Conservation (phyloP, 495 filamentous ascomycete species). For the Aeminium ludgeri region DNA sequence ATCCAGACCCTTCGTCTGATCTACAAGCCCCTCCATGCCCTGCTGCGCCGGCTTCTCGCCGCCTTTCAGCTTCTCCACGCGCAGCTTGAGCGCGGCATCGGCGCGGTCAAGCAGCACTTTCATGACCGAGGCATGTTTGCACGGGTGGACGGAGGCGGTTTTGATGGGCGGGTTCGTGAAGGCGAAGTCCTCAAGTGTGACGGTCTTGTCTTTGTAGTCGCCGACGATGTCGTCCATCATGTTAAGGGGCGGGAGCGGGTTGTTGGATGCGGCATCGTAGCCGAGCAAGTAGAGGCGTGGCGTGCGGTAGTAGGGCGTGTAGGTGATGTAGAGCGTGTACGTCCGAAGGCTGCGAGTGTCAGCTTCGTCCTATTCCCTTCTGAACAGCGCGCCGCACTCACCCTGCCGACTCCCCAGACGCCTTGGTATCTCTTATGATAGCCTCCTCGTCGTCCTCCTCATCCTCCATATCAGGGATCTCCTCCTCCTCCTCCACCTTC, state of each 20-base stretch:
- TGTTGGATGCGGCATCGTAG: constrained; percentile 37
- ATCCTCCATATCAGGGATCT: constrained; percentile 97
- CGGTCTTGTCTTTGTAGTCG: constrained; percentile 99
- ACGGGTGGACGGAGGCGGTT: constrained; percentile 92
- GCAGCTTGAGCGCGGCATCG: constrained; percentile 78
- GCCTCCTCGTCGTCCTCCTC: constrained; percentile 94
- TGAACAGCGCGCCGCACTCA: constrained; percentile 29
- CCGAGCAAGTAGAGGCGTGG: constrained; percentile 91
- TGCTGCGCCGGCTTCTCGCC: constrained; percentile 36
- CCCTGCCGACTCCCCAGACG: constrained; percentile 41
- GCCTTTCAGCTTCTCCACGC: constrained; percentile 54
- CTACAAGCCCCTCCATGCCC: constrained; percentile 49
- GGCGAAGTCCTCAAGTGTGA: constrained; percentile 94
- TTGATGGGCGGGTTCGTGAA: constrained; percentile 69
- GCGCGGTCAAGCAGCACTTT: constrained; percentile 91
- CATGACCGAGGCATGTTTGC: constrained; percentile 92
- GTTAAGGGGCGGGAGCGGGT: constrained; percentile 67
- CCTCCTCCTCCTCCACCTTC: constrained; percentile 53
- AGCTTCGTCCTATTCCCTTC: neutral
- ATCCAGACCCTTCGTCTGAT: constrained; percentile 33
- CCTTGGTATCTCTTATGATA: constrained; percentile 67
- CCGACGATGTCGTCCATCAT: constrained; percentile 99
- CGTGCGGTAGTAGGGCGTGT: constrained; percentile 90
- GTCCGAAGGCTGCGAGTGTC: constrained; percentile 43
- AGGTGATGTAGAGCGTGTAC: constrained; percentile 96